Evolutionary conservation across 306 rosid species (phyloP).

Genomic region (Adenanthera pavonina): DNA sequence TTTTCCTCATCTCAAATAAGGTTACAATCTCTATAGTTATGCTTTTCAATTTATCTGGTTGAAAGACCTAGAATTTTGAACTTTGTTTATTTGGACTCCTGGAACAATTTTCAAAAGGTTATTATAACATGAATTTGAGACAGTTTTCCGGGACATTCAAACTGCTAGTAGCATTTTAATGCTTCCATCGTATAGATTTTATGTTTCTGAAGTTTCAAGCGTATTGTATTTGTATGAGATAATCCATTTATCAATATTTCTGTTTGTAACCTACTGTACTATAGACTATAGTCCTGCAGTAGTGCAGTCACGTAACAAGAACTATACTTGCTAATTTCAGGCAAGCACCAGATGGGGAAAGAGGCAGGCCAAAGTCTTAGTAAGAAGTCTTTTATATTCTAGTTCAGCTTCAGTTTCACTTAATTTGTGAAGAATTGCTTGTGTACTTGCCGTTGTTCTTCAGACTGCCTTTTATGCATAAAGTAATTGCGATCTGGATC

Average conservation of each 20-base stretch:
- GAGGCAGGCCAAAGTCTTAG: constrained; percentile 92
- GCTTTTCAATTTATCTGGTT: constrained; percentile 16
- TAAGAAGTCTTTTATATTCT: constrained; percentile 44
- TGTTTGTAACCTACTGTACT: constrained; percentile 3
- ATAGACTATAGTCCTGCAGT: constrained; percentile 8
- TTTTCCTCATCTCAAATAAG: not conserved
- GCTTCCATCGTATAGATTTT: not conserved
- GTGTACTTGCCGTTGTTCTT: not conserved
- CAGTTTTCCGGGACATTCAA: not conserved
- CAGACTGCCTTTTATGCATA: constrained; percentile 7
- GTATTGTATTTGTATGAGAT: constrained; percentile 5
- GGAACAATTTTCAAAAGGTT: constrained; percentile 20
- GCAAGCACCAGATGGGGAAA: constrained; percentile 93
- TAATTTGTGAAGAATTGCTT: constrained; percentile 5
- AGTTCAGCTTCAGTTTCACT: constrained; percentile 1
- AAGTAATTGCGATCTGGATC: not conserved
- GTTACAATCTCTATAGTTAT: not conserved
- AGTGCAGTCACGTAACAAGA: constrained; percentile 26
- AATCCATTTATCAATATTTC: constrained; percentile 8
- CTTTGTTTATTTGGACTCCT: not conserved
- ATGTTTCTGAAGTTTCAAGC: constrained; percentile 13
- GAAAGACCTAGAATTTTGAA: constrained; percentile 14
- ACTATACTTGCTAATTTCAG: constrained; percentile 49
- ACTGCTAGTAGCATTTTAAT: not conserved
- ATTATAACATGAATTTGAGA: not conserved